A percentile compares a stretch with the other conserved stretches of the same genome.
These are phyloP conservation scores for Globisporangium canariense DNA, from an alignment of 352 stramenopile genomes.

Conservation along the genomic window DNA sequence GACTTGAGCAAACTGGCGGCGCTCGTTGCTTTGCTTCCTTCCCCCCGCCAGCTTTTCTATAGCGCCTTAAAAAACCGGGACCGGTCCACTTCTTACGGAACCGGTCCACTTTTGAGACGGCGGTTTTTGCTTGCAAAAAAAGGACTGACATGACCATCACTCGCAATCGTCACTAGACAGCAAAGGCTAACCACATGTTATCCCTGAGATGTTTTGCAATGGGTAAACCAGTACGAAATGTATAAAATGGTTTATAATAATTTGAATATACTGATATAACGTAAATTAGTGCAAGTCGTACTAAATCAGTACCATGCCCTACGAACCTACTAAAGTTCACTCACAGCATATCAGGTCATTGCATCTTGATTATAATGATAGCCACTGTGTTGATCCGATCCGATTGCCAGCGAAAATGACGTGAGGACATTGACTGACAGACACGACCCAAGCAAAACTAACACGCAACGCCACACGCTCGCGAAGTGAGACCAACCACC, in stretches of 20 bases:
- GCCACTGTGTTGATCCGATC: background rate
- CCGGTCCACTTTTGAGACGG: background rate
- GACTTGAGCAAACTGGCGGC: constrained; percentile 20
- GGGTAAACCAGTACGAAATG: no score
- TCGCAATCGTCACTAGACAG: background rate
- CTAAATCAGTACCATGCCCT: no score
- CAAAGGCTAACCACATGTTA: background rate
- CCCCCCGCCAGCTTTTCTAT: constrained; percentile 10
- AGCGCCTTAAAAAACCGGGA: background rate
- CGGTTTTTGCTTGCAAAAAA: background rate
- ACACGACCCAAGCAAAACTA: background rate
- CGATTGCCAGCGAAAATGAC: background rate
- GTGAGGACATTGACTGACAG: background rate
- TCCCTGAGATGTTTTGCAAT: no score
- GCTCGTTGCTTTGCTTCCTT: constrained; percentile 3
- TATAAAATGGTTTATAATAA: no score
- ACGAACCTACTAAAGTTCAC: no score
- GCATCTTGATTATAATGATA: background rate
- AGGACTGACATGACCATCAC: constrained; percentile 1
- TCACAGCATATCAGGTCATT: no score
- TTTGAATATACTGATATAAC: no score
- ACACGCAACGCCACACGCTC: background rate
- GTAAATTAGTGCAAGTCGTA: no score
- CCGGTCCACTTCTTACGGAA: background rate
- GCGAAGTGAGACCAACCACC: background rate